Conservation (phyloP, 495 filamentous ascomycete genomes). For the Lindgomyces ingoldianus region DNA sequence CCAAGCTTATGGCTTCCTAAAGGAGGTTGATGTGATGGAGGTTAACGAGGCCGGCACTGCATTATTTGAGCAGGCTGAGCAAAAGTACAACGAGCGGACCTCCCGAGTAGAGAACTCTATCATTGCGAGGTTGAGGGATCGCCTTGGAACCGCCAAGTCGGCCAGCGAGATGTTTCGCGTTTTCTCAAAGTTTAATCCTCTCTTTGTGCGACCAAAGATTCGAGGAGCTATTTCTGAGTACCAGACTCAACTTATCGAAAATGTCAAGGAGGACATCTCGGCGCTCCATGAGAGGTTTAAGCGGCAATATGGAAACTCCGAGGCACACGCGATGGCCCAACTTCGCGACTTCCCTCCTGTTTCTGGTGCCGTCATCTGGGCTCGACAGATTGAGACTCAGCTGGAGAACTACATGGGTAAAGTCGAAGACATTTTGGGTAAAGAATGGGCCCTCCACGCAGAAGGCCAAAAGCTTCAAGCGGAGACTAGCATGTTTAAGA, state of each 20-base stretch:
- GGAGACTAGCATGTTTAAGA: conserved; percentile 86
- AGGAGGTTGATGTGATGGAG: conserved; percentile 93
- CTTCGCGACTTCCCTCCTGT: conserved; percentile 92
- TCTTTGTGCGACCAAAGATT: conserved; percentile 97
- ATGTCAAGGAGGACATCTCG: conserved; percentile 92
- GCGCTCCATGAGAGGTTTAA: conserved; percentile 95
- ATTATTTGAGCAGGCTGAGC: conserved; percentile 88
- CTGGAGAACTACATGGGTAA: conserved; percentile 95
- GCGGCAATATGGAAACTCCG: conserved; percentile 95
- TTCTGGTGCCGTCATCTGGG: conserved; percentile 95
- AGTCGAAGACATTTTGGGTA: conserved; percentile 90
- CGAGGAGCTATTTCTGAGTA: conserved; percentile 96
- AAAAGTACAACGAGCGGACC: conserved; percentile 93
- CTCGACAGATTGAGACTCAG: conserved; percentile 92
- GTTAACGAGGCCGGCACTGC: conserved; percentile 84
- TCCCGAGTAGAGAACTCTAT: conserved; percentile 98
- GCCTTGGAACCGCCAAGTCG: conserved; percentile 89
- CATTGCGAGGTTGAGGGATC: conserved; percentile 89
- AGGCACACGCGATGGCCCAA: conserved; percentile 97
- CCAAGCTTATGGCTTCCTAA: conserved; percentile 88
- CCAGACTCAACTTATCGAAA: conserved; percentile 94
- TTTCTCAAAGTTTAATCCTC: conserved; percentile 98
- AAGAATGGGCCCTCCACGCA: conserved; percentile 88
- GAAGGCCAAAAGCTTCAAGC: conserved; percentile 91
- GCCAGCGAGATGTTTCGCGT: conserved; percentile 99